Percentiles rank a stretch among this genome's conserved stretches.
Conservation (phyloP, 306 rosid genomes). For the Sindora glabra region DNA sequence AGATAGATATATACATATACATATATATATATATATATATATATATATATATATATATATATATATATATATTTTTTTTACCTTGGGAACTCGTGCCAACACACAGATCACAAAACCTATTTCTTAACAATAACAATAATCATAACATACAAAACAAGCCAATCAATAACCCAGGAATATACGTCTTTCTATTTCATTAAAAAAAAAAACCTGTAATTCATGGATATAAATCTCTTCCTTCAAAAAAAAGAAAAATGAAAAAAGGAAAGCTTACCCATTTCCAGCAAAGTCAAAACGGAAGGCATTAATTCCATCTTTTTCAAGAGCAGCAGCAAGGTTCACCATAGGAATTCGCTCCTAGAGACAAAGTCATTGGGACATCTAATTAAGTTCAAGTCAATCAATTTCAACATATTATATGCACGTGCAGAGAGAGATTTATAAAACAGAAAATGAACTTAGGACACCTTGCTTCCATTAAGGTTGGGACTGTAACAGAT, state of each 20-base stretch:
- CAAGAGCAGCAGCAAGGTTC: constrained; percentile 65
- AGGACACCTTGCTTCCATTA: not conserved
- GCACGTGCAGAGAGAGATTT: not conserved
- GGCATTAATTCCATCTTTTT: constrained; percentile 45
- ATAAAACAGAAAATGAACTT: not conserved
- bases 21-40: no score
- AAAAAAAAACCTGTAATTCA: not conserved
- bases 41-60: no score
- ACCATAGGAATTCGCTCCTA: constrained; percentile 86
- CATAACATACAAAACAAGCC: not conserved
- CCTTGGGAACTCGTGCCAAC: not conserved
- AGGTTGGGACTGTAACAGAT: no score
- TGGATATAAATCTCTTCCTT: not conserved
- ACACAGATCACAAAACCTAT: not conserved
- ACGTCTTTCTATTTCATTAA: not conserved
- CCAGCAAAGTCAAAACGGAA: constrained; percentile 89
- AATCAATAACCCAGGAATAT: not conserved
- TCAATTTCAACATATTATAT: constrained; percentile 1
- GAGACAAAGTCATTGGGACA: not conserved
- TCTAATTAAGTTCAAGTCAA: constrained; percentile 2
- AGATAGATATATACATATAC: no score
- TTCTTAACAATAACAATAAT: not conserved
- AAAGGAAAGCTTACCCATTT: constrained; percentile 68
- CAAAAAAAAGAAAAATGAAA: no score
- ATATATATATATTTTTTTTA: no score